These are phyloP conservation scores for Datura wrightii DNA, from an alignment of 257 asterid genomes.

Conservation along the genomic window DNA sequence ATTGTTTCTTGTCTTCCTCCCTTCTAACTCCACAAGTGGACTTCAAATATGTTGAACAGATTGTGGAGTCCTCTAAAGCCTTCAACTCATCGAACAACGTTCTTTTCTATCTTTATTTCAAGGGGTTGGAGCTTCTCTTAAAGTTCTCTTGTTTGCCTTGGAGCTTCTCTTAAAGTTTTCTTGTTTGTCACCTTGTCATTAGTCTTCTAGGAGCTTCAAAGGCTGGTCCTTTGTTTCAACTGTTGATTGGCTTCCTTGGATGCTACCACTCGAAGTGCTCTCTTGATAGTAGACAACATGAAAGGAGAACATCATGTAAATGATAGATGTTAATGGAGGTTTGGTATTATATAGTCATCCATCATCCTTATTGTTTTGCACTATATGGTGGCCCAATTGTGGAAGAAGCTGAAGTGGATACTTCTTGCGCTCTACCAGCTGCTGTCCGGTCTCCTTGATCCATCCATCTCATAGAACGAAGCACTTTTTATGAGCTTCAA, in stretches of 20 bases:
- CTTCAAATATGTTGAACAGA: not conserved
- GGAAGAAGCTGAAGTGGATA: conserved; percentile 20
- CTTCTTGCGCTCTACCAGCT: not conserved
- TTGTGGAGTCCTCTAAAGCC: not conserved
- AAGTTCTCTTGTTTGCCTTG: conserved; percentile 21
- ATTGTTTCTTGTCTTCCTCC: not conserved
- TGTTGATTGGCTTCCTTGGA: conserved; percentile 26
- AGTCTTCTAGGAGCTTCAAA: conserved; percentile 14
- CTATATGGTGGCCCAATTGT: conserved; percentile 4
- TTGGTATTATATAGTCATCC: not conserved
- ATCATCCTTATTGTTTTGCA: conserved; percentile 4
- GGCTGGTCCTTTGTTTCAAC: conserved; percentile 14
- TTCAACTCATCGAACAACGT: not conserved
- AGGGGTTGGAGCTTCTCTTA: conserved; percentile 1
- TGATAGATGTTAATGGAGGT: not conserved
- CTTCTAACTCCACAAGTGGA: not conserved
- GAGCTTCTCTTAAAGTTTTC: conserved; percentile 22
- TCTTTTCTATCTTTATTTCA: not conserved
- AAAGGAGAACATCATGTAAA: not conserved
- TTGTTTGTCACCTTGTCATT: conserved; percentile 12
- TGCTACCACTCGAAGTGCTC: not conserved
- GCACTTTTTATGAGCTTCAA: too few relatives aligned
- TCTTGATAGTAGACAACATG: conserved; percentile 25
- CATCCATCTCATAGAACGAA: too few relatives aligned
- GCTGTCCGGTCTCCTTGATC: too few relatives aligned